Conservation (phyloP, 2,329 filamentous ascomycete genomes). For the Colletotrichum spaethianum region DNA sequence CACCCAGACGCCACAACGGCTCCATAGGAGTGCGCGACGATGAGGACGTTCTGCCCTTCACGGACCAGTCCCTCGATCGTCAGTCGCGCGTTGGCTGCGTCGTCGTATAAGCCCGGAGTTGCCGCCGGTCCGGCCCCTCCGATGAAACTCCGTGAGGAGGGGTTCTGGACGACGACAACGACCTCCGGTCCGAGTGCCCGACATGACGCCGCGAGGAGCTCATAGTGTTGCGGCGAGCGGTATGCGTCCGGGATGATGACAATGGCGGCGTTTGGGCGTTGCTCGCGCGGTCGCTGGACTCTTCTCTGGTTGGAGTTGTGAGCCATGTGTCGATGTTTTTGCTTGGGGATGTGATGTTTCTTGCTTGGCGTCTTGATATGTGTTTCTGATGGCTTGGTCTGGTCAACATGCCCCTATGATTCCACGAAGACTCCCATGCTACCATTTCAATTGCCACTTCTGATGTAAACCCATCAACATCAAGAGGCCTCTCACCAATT, state of each 20-base stretch:
- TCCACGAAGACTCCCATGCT: background rate
- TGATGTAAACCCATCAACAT: background rate
- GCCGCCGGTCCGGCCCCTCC: too few species aligned
- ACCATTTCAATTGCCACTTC: background rate
- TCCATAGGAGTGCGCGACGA: too few species aligned
- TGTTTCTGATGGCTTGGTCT: background rate
- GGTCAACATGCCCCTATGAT: background rate
- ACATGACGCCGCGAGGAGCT: too few species aligned
- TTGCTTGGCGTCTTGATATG: background rate
- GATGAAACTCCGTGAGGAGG: too few species aligned
- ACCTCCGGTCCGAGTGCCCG: too few species aligned
- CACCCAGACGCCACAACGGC: constrained; percentile 5
- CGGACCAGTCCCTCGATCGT: too few species aligned
- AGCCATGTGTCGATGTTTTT: background rate
- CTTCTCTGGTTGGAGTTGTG: background rate
- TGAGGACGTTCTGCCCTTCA: too few species aligned
- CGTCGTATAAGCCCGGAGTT: background rate
- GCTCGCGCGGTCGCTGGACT: too few species aligned
- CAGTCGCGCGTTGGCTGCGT: background rate
- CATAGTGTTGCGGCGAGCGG: too few species aligned
- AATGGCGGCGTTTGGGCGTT: too few species aligned
- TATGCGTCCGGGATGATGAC: too few species aligned
- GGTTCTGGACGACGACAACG: too few species aligned
- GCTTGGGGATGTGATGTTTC: background rate
- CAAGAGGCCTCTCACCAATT: background rate